Evolutionary conservation across 441 rosid genomes (phyloP), one percentile per base, ranked within the genome.

Genomic region (Raphanus hybrid): DNA sequence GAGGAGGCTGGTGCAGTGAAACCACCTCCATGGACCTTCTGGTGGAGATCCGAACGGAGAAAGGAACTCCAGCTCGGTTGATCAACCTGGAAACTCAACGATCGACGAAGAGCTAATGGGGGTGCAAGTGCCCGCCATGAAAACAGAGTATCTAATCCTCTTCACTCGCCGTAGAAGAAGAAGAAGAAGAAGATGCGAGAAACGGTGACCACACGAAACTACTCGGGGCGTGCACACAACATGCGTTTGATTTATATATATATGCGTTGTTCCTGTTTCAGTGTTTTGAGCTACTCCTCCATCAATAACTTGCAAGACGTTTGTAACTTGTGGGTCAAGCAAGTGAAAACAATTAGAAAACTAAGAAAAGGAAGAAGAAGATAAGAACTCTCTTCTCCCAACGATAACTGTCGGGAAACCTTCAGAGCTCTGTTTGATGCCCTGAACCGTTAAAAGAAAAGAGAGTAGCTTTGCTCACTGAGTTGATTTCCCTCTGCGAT

Each of bases 401-500:
- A 27, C 32, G 32, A 27, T 27, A 27, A 27, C 98, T 90, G 54
- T 92, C 96, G 0, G 98, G 99, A 68, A 91, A 95, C 43, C 90
- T 75, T 93, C 97, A 92, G 63, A 93, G 77, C 78, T 95, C 97
- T 34, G 86, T 86, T 0, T 82, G 76, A 76, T 87, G 86, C 15
- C 97, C 96, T 62, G 76, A 69, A 60, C 88, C 85, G 76, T 87
- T 87, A 84, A 95, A 87, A 32, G 5, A 86, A 82, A 80, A 14
- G 94, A 84, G 62, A 78, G 77, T 32, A 95, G 72, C 76, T 85
- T 88, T 41, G 86, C 69, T 8, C 89, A 88, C 57, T 95, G 98
- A 0, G 96, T 90, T 59, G 91, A 88, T 85, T 95, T 95, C 20
- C 98, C 98, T 50, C 98, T 89, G 27, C 96, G 90, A 66, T 95